These are phyloP conservation scores for Daldinia decipiens DNA, from an alignment of 495 filamentous ascomycete genomes.

Conservation along the genomic window DNA sequence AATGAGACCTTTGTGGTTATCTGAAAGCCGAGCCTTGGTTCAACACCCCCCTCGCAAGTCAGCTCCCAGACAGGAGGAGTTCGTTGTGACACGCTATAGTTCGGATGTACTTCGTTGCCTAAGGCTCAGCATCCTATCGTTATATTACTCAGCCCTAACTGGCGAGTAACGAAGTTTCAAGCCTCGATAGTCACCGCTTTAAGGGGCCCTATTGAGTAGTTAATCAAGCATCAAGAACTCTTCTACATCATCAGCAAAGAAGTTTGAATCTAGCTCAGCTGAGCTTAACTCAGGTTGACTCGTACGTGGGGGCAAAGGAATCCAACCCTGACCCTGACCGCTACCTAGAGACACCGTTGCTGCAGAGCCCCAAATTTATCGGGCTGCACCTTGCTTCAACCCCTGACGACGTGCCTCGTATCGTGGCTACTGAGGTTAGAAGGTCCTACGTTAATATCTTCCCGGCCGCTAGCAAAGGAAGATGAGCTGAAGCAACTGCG, in stretches of 20 bases:
- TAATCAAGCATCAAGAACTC: not conserved
- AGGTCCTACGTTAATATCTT: conserved; percentile 16
- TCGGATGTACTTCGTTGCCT: conserved; percentile 6
- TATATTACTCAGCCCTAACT: conserved; percentile 29
- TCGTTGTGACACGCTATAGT: not conserved
- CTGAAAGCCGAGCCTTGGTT: conserved; percentile 13
- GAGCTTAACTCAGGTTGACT: conserved; percentile 16
- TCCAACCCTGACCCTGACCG: conserved; percentile 23
- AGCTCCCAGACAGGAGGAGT: conserved; percentile 16
- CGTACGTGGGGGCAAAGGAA: conserved; percentile 30
- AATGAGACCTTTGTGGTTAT: not conserved
- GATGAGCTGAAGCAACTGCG: conserved; percentile 19
- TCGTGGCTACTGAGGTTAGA: conserved; percentile 21
- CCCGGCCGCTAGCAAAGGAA: conserved; percentile 4
- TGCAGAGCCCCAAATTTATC: conserved; percentile 38
- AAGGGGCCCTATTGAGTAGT: conserved; percentile 3
- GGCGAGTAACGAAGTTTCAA: not conserved
- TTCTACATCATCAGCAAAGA: conserved; percentile 11
- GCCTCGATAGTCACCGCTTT: not conserved
- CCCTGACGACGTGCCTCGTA: conserved; percentile 31
- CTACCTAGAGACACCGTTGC: conserved; percentile 5
- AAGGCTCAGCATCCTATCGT: conserved; percentile 15
- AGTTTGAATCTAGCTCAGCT: conserved; percentile 18
- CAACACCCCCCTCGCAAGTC: conserved; percentile 10
- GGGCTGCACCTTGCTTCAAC: conserved; percentile 26